These are phyloP conservation scores for Pyrenophora graminea DNA, from an alignment of 2,329 filamentous ascomycete species.

Conservation along the genomic window DNA sequence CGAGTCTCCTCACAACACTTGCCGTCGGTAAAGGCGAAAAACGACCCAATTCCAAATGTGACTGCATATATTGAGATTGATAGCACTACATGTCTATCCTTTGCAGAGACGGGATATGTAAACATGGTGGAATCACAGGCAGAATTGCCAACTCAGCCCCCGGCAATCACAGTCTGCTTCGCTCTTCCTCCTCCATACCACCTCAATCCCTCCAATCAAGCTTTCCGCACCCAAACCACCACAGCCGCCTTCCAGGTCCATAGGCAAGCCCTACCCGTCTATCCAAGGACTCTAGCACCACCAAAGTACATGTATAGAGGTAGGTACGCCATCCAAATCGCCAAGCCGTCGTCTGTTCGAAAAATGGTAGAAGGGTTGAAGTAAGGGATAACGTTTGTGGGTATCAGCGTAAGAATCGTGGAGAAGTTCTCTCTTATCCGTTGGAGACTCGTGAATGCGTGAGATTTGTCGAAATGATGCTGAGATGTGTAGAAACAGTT, in stretches of 20 bases:
- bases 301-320: constrained; percentile 21
- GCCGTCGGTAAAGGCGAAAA: not conserved
- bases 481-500: constrained; percentile 40
- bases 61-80: constrained; percentile 23
- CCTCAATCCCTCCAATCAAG: constrained; percentile 27
- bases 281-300: constrained; percentile 30
- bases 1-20: no score
- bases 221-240: constrained; percentile 37
- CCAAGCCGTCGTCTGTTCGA: constrained; percentile 45
- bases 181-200: constrained; percentile 28
- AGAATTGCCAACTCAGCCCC: constrained; percentile 32
- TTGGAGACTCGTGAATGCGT: constrained; percentile 45
- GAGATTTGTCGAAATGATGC: constrained; percentile 42
- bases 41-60: not conserved
- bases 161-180: constrained; percentile 35
- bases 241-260: constrained; percentile 41
- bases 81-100: constrained; percentile 21
- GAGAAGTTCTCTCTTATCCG: constrained; percentile 42
- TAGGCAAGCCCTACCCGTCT: constrained; percentile 24
- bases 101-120: constrained; percentile 6
- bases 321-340: constrained; percentile 35
- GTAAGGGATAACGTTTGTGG: constrained; percentile 47
- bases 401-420: constrained; percentile 52
- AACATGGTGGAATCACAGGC: constrained; percentile 17
- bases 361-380: constrained; percentile 45